These are phyloP conservation scores for Psidium friedrichsthalianum DNA, from an alignment of 345 rosid species.

Conservation along the genomic window DNA sequence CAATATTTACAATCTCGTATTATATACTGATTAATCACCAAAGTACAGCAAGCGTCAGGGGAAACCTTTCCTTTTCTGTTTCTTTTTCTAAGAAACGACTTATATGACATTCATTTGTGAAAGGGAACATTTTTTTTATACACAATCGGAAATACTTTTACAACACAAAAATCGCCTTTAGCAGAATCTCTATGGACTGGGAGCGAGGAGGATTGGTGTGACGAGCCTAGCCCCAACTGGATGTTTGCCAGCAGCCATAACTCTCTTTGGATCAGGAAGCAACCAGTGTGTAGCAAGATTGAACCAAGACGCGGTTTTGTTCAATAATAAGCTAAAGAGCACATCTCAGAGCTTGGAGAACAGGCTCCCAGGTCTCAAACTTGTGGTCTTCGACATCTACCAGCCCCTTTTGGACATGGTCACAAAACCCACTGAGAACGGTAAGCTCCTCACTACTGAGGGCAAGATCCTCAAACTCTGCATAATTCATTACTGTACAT, in stretches of 20 bases:
- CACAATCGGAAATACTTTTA: background rate
- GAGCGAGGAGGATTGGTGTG: conserved; percentile 80
- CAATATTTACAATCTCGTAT: background rate
- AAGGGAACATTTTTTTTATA: background rate
- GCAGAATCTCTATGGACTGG: conserved; percentile 64
- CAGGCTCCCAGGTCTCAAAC: conserved; percentile 63
- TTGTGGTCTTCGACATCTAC: conserved; percentile 66
- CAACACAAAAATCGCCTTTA: background rate
- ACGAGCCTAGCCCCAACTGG: conserved; percentile 78
- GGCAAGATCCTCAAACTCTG: background rate
- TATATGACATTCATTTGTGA: background rate
- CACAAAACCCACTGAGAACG: conserved; percentile 44
- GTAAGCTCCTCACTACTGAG: conserved; percentile 14
- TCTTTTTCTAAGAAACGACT: background rate
- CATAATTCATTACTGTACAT: background rate
- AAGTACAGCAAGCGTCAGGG: background rate
- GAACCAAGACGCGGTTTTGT: conserved; percentile 58
- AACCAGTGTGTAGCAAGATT: conserved; percentile 55
- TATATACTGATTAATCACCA: background rate
- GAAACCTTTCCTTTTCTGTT: background rate
- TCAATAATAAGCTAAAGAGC: conserved; percentile 62
- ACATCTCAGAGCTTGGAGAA: conserved; percentile 42
- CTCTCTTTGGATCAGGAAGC: conserved; percentile 70
- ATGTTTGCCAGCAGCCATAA: conserved; percentile 84
- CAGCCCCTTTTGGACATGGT: conserved; percentile 69